Evolutionary conservation across 1,139 yeast species (phyloP).

Genomic region (Magnusiomyces paraingens): DNA sequence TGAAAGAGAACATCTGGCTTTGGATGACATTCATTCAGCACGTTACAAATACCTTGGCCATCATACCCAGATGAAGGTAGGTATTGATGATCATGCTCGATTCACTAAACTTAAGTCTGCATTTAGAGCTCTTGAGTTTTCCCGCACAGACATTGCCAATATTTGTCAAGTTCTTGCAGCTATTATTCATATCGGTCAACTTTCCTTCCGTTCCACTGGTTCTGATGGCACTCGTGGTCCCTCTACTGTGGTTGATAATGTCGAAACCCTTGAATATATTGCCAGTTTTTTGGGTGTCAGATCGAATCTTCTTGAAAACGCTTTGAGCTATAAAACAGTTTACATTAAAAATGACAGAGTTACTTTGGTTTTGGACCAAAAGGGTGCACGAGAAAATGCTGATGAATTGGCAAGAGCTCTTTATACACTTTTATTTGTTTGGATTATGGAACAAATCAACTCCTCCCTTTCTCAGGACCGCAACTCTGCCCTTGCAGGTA

Average conservation of each 20-base stretch:
- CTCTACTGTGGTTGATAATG: constrained; percentile 36
- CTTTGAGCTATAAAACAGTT: constrained; percentile 37
- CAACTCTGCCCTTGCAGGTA: constrained; percentile 15
- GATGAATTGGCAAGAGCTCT: constrained; percentile 39
- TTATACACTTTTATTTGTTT: constrained; percentile 37
- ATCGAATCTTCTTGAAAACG: constrained; percentile 34
- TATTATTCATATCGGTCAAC: constrained; percentile 38
- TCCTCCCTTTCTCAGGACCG: constrained; percentile 31
- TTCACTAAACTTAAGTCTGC: constrained; percentile 36
- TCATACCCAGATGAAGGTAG: constrained; percentile 35
- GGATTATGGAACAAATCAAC: constrained; percentile 38
- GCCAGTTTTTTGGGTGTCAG: constrained; percentile 38
- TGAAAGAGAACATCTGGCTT: constrained; percentile 35
- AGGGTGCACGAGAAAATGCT: constrained; percentile 39
- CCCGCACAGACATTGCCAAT: constrained; percentile 39
- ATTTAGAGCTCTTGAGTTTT: constrained; percentile 33
- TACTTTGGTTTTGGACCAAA: constrained; percentile 37
- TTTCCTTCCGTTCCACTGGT: constrained; percentile 33
- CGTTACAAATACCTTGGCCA: constrained; percentile 38
- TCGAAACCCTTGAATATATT: constrained; percentile 33
- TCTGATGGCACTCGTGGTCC: constrained; percentile 33
- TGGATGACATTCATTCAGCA: constrained; percentile 27
- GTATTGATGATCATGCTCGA: constrained; percentile 35
- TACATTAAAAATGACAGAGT: constrained; percentile 36
- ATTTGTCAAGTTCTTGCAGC: constrained; percentile 41